These are phyloP conservation scores for Aureobasidium subglaciale DNA, from an alignment of 2,329 filamentous ascomycete genomes.

Conservation along the genomic window DNA sequence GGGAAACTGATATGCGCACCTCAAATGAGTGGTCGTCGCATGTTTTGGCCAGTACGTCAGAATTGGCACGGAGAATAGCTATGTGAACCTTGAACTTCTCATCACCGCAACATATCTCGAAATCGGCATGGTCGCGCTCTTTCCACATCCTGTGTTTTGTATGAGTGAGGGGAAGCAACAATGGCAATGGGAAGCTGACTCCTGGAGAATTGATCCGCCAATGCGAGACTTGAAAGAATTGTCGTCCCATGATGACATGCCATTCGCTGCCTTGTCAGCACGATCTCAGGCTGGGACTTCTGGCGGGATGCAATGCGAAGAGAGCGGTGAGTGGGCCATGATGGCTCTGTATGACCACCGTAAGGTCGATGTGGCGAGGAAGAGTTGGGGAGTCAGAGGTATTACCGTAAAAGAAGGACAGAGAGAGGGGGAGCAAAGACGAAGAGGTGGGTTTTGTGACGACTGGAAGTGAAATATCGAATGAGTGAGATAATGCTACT, in stretches of 20 bases:
- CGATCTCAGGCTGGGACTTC: not conserved
- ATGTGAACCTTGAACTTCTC: not conserved
- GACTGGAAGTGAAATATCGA: no score
- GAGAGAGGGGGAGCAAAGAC: no score
- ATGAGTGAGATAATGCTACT: no score
- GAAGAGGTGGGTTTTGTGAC: no score
- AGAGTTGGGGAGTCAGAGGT: no score
- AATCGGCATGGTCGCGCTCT: not conserved
- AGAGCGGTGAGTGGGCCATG: not conserved
- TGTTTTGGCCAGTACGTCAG: not conserved
- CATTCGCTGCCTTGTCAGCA: not conserved
- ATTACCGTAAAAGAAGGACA: no score
- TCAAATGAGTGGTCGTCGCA: not conserved
- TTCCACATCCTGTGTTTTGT: not conserved
- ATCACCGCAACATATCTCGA: not conserved
- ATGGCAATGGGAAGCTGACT: not conserved
- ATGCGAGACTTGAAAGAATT: not conserved
- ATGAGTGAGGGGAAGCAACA: not conserved
- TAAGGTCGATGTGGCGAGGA: no score
- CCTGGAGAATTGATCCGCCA: not conserved
- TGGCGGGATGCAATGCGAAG: not conserved
- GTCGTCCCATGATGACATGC: not conserved
- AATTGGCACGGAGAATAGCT: not conserved
- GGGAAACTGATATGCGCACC: not conserved
- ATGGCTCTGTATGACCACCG: no score